Percentiles rank a stretch among this genome's conserved stretches.
Conservation (phyloP, 805 yeast genomes). For the Candida ovalis region DNA sequence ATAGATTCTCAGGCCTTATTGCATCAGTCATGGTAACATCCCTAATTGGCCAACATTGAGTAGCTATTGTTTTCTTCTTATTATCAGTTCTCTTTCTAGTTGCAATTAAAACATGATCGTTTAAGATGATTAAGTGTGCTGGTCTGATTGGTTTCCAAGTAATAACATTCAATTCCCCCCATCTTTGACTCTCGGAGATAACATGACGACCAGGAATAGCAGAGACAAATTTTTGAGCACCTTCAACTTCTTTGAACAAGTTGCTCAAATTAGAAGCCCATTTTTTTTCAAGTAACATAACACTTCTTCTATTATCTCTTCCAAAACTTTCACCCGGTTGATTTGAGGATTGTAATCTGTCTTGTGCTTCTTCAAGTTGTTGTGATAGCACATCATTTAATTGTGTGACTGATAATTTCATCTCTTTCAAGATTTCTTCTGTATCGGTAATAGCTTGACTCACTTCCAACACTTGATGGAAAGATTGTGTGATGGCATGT, state of each 20-base stretch:
- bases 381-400: conserved; percentile 54
- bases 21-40: conserved; percentile 50
- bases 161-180: conserved; percentile 84
- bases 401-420: conserved; percentile 58
- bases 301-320: conserved; percentile 60
- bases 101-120: conserved; percentile 75
- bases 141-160: conserved; percentile 79
- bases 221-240: conserved; percentile 79
- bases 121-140: conserved; percentile 70
- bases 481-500: conserved; percentile 56
- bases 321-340: conserved; percentile 24
- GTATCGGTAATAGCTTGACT: conserved; percentile 61
- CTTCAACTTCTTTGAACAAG: conserved; percentile 79
- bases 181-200: conserved; percentile 71
- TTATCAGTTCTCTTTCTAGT: conserved; percentile 45
- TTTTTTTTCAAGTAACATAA: conserved; percentile 68
- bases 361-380: conserved; percentile 31
- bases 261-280: conserved; percentile 74
- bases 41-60: conserved; percentile 73
- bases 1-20: conserved; percentile 5
- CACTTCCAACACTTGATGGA: conserved; percentile 55
- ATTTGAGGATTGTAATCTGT: conserved; percentile 3
- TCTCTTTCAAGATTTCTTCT: conserved; percentile 55
- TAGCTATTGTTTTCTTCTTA: conserved; percentile 47
- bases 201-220: conserved; percentile 78